Base-by-base conservation (phyloP, 768 basidiomycete species). In the Xerocomellus dryophilus region DNA sequence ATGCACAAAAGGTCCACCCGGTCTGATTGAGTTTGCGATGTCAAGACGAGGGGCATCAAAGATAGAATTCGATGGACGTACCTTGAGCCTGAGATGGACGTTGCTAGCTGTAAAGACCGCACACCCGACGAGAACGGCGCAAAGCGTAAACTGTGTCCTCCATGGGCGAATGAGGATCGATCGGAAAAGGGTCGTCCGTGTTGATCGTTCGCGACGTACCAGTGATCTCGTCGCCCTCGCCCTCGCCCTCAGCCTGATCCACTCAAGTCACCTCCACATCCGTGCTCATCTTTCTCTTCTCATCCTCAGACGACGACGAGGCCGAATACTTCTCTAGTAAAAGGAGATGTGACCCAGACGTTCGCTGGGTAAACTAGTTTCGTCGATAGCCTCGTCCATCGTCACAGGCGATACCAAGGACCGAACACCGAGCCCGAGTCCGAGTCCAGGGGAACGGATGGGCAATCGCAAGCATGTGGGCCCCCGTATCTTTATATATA, bases 61-160 rank as follows among this genome's bases (percentile, higher is more conserved):
- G 54, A 47, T 14, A 44, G 21, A 27, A 31, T 31, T 10, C 17
- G 12, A 35, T 31, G 7, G 7, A 43, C 58, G 15, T 34, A 62
- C 67, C 71, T 86, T 85, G 53, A 86, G 67, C 36, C 85, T 82
- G 20, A 85, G 79, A 65, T 87, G 85, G 54, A 87, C 80, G 65
- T 84, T 83, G 44, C 81, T 81, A 12, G 84, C 81, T 43, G 80
- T 78, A 25, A 85, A 79, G 65, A 84, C 57, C 38, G 77, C 79
- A 29, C 76, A 77, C 53, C 81, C 81, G 52, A 81, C 77, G 46
- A 81, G 56, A 18, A 84, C 56, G 42, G 81, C 77, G 50, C 81
- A 74, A 58, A 81, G 56, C 10, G 81, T 79, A 43, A 83, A 75
- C 63, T 80, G 81, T 51, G 78, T 74, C 75, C 53, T 67, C 58